These are phyloP conservation scores for Madurella mycetomatis DNA, from an alignment of 2,329 filamentous ascomycete genomes.

Conservation along the genomic window DNA sequence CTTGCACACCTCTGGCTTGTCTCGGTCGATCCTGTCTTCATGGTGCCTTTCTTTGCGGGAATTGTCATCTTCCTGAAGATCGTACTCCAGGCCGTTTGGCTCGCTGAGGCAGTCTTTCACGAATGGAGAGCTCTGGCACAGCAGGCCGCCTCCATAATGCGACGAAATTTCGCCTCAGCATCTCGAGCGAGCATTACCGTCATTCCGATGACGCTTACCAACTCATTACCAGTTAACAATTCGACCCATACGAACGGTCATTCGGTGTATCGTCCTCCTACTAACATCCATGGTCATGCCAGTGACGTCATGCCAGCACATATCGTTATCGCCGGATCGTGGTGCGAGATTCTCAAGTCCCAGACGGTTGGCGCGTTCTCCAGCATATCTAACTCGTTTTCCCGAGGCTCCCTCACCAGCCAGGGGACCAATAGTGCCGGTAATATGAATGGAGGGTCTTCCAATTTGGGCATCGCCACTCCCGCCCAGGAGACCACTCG, in stretches of 20 bases:
- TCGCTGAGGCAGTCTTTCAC: neutral
- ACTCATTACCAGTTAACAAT: neutral
- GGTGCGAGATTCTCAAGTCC: constrained; percentile 15
- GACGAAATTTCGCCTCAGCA: neutral
- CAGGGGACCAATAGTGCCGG: constrained; percentile 12
- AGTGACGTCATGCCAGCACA: neutral
- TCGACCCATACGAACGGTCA: neutral
- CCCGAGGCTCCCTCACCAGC: constrained; percentile 16
- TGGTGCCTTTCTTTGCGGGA: neutral
- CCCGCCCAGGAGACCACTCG: neutral
- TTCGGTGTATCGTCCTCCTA: neutral
- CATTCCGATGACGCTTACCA: neutral
- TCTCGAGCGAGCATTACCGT: neutral
- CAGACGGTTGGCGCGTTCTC: constrained; percentile 21
- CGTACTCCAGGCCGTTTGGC: neutral
- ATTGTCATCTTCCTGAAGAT: neutral
- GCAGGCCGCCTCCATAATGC: neutral
- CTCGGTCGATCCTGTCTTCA: neutral
- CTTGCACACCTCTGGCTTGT: neutral
- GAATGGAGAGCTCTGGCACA: neutral
- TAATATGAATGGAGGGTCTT: constrained; percentile 15
- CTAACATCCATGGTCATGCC: neutral
- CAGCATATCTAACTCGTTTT: constrained; percentile 22
- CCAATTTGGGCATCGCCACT: neutral
- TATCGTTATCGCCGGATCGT: neutral